Conservation (phyloP, 345 rosid species). For the Bruguiera gymnorhiza region DNA sequence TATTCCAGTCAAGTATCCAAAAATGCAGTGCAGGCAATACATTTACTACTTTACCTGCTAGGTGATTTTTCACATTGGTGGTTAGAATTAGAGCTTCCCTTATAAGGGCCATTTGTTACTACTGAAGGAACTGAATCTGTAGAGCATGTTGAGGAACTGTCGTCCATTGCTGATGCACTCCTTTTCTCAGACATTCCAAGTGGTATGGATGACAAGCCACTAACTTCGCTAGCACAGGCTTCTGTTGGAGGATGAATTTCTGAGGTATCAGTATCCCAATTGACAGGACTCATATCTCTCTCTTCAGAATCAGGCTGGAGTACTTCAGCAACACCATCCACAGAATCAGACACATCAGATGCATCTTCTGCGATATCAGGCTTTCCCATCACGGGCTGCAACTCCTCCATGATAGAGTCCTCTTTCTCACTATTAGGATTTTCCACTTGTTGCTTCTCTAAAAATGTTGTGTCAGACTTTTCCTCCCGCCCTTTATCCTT, state of each 20-base stretch:
- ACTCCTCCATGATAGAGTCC: slow-evolving; percentile 41
- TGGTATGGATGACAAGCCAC: slow-evolving; percentile 51
- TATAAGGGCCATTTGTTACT: slow-evolving; percentile 55
- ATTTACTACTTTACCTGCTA: slow-evolving; percentile 43
- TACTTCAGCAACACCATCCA: slow-evolving; percentile 59
- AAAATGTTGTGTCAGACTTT: slow-evolving; percentile 30
- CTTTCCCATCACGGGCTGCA: slow-evolving; percentile 51
- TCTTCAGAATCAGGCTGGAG: slow-evolving; percentile 80
- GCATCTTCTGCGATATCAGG: slow-evolving; percentile 59
- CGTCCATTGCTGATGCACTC: slow-evolving; percentile 62
- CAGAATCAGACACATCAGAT: slow-evolving; percentile 77
- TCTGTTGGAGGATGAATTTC: slow-evolving; percentile 63
- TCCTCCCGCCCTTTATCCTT: slow-evolving; percentile 82
- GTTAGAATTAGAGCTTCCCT: slow-evolving; percentile 43
- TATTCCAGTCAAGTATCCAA: neutral
- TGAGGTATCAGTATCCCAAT: slow-evolving; percentile 84
- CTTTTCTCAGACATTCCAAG: slow-evolving; percentile 62
- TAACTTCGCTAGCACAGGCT: slow-evolving; percentile 49
- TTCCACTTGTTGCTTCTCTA: slow-evolving; percentile 48
- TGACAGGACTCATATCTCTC: slow-evolving; percentile 66
- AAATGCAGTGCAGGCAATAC: neutral
- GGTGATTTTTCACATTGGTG: slow-evolving; percentile 46
- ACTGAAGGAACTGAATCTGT: slow-evolving; percentile 70
- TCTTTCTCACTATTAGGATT: slow-evolving; percentile 41
- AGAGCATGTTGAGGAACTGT: slow-evolving; percentile 92